Base-by-base conservation (phyloP, 2,329 filamentous ascomycete species). In the Harringtonia lauricola region DNA sequence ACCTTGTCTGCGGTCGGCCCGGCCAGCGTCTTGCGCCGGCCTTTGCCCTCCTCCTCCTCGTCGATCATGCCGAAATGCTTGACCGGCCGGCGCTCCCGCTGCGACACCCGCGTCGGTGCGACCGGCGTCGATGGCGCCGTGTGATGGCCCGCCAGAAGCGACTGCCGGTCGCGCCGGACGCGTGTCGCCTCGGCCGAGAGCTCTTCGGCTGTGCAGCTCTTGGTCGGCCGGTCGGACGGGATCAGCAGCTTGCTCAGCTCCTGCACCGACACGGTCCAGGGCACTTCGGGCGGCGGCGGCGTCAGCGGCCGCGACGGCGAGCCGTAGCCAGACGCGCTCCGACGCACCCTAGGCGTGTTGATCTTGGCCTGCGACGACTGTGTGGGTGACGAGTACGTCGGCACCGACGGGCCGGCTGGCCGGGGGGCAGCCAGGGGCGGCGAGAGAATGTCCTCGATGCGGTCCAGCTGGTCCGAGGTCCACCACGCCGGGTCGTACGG, bases 311-410 rank as follows among this genome's bases (percentile, higher is more conserved):
- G 63, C 15, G 64, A 61, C 24, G 47, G 46, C 22, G 45, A 19
- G 50, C 57, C 57, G 24, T 58, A 53, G 10, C 71, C 72, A 2
- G 81, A 83, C 24, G 79, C 61, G 49, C 71, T 83, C 24, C 81
- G 72, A 35, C 77, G 73, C 49, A 84, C 67, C 48, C 78, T 83
- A 9, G 79, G 66, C 2, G 81, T 74, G 37, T 83, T 75, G 8
- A 86, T 81, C 12, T 86, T 94, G 21, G 87, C 86, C 2, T 80
- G 79, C 35, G 87, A 96, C 0, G 90, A 85, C 49, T 90, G 84
- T 0, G 90, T 96, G 0, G 89, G 86, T 2, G 88, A 86, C 3
- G 79, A 87, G 61, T 89, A 95, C 2, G 85, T 89, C 2, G 24
- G 24, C 24, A 85, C 81, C 9, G 71, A 59, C 19, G 74, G 73